Conservation (phyloP, 2,329 filamentous ascomycete genomes). For the Magnaporthiopsis incrustans region DNA sequence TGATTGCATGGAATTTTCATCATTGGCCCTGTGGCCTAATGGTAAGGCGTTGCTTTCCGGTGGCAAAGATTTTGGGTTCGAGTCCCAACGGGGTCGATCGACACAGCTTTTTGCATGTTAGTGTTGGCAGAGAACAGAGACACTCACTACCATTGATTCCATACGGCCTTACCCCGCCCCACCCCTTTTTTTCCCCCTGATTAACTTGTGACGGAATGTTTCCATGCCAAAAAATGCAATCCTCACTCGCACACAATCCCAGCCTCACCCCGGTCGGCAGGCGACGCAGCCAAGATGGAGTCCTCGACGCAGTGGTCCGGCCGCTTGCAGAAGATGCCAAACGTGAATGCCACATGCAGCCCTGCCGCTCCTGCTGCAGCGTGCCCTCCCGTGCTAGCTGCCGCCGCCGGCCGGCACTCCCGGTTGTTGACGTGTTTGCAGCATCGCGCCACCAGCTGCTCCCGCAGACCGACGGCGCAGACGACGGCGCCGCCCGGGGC, state of each 20-base stretch:
- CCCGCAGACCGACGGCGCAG: neutral
- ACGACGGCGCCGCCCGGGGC: too few species aligned
- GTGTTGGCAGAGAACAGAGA: too few species aligned
- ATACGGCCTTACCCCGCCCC: too few species aligned
- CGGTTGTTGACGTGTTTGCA: conserved; percentile 7
- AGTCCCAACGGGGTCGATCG: conserved; percentile 16
- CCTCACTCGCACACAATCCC: too few species aligned
- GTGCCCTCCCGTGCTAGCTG: too few species aligned
- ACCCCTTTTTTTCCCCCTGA: too few species aligned
- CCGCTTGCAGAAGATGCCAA: conserved; percentile 6
- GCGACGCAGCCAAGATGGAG: neutral
- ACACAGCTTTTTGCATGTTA: neutral
- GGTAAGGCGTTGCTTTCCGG: conserved; percentile 17
- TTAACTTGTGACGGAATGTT: too few species aligned
- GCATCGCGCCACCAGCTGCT: conserved; percentile 5
- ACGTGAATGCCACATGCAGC: conserved; percentile 5
- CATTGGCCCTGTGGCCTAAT: conserved; percentile 16
- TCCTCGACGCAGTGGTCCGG: conserved; percentile 6
- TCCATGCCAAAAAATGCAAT: too few species aligned
- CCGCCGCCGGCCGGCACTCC: conserved; percentile 1
- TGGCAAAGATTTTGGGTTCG: conserved; percentile 18
- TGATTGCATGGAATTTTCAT: neutral
- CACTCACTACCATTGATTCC: too few species aligned
- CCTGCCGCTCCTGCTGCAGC: neutral
- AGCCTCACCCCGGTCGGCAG: too few species aligned